Evolutionary conservation across 768 basidiomycete species (phyloP).

Genomic region (Mycena galericulata): DNA sequence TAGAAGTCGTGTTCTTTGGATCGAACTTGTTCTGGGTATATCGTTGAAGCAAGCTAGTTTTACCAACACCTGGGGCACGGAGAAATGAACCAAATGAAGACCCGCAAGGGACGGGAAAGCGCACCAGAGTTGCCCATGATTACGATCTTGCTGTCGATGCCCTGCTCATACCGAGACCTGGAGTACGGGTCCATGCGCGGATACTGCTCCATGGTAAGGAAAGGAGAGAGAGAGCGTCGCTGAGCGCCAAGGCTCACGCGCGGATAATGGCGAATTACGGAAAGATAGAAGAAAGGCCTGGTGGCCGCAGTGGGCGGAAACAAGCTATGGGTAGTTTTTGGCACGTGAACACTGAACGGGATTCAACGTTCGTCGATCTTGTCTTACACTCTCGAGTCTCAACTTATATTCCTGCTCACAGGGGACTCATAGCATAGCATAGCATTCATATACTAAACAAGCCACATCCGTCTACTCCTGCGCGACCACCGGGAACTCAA

Average conservation of each 20-base stretch:
- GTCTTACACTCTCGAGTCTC: background rate
- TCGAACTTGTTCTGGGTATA: slow-evolving; percentile 94
- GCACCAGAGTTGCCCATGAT: slow-evolving; percentile 85
- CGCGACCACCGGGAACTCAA: slow-evolving; percentile 87
- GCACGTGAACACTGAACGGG: background rate
- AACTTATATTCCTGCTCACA: no score
- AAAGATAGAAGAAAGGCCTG: slow-evolving; percentile 43
- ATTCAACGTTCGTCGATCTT: background rate
- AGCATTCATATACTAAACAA: slow-evolving; percentile 31
- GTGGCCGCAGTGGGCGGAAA: slow-evolving; percentile 60
- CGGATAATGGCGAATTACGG: slow-evolving; percentile 28
- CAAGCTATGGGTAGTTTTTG: background rate
- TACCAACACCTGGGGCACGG: slow-evolving; percentile 78
- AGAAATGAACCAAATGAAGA: slow-evolving; percentile 7
- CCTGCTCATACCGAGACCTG: slow-evolving; percentile 79
- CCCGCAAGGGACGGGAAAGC: slow-evolving; percentile 23
- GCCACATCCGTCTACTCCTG: slow-evolving; percentile 67
- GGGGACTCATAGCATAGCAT: slow-evolving; percentile 23
- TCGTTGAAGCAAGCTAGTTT: slow-evolving; percentile 90
- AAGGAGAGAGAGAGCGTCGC: slow-evolving; percentile 36
- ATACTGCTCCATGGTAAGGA: slow-evolving; percentile 68
- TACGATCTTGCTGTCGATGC: slow-evolving; percentile 95
- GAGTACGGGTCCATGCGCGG: slow-evolving; percentile 74
- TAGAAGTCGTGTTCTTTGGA: slow-evolving; percentile 89
- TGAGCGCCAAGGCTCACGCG: slow-evolving; percentile 5